Evolutionary conservation across 331 rosid species (phyloP), one percentile per base, ranked within the genome.

Genomic region (Acacia pycnantha): DNA sequence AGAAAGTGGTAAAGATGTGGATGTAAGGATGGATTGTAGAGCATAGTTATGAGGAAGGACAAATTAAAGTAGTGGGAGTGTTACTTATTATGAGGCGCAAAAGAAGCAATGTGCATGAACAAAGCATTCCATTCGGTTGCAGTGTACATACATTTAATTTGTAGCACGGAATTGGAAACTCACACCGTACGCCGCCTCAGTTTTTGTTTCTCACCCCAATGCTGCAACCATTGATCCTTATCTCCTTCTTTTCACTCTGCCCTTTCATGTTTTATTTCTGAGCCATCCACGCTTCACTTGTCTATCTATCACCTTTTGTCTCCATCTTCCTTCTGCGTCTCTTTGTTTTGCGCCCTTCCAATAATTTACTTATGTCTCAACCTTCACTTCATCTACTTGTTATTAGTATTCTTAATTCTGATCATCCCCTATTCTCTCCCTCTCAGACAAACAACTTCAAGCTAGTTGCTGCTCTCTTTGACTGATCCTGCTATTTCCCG

Each of bases 401-500:
- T 5, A 14, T 37, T 6, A 37, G 13, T 13, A 0, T 29, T 19
- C 18, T 50, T 24, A 58, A 22, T 56, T 83, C 79, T 84, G 84
- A 62, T 77, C 75, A 84, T 70, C 61, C 73, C 86, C 71, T 51
- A 16, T 15, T 19, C 3, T 11, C 51, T 47, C 56, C 21, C 8
- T 16, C 8, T 50, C 56, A 15, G 19, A 19, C 59, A 18, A 6
- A 53, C 24, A 1, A 4, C n/a, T 18, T 16, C n/a, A 5, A 15
- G 56, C n/a, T 18, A 15, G 56, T 21, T 54, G 69, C 48, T 73
- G 74, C 73, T 77, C 73, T 77, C 53, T 77, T 83, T 85, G 82
- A 62, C 87, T 24, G 46, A 1, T 70, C 72, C 85, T 76, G 83
- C 82, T 64, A n/a, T 71, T 79, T 77, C 69, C 80, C 9, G 86